Evolutionary conservation across 441 rosid species (phyloP).

Genomic region (Capsella rubella): DNA sequence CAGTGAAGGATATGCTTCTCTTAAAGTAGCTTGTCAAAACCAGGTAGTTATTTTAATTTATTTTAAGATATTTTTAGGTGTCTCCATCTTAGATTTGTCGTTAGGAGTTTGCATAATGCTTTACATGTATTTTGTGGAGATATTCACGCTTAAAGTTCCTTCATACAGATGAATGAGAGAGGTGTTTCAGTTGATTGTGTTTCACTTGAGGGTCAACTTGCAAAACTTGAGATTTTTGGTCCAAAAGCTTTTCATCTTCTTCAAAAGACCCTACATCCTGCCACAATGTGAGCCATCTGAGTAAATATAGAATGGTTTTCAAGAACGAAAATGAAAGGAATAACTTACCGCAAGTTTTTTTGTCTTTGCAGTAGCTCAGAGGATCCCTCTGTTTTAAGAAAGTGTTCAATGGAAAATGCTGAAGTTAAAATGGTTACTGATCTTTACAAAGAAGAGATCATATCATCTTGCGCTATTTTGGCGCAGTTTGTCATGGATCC

Average conservation of each 20-base stretch:
- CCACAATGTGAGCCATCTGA: slow-evolving; percentile 57
- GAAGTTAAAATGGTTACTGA: slow-evolving; percentile 37
- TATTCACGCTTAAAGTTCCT: slow-evolving; percentile 8
- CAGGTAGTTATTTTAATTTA: slow-evolving; percentile 49
- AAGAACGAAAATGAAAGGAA: slow-evolving; percentile 22
- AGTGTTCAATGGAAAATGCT: slow-evolving; percentile 47
- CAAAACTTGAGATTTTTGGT: slow-evolving; percentile 80
- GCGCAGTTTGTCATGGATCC: slow-evolving; percentile 69
- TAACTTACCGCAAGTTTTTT: slow-evolving; percentile 9
- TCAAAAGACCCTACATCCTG: slow-evolving; percentile 59
- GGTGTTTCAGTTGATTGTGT: slow-evolving; percentile 59
- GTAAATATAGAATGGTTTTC: not conserved
- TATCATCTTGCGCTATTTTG: slow-evolving; percentile 55
- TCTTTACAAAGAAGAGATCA: slow-evolving; percentile 51
- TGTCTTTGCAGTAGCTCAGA: slow-evolving; percentile 53
- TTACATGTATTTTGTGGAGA: slow-evolving; percentile 16
- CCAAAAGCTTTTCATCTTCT: slow-evolving; percentile 73
- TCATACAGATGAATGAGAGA: slow-evolving; percentile 62
- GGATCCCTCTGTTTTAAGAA: slow-evolving; percentile 46
- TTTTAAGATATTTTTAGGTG: slow-evolving; percentile 8
- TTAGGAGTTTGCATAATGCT: slow-evolving; percentile 23
- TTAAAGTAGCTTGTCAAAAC: slow-evolving; percentile 70
- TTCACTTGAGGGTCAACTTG: slow-evolving; percentile 84
- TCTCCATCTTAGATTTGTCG: slow-evolving; percentile 3
- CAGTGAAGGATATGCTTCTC: slow-evolving; percentile 70